Evolutionary conservation across 257 asterid species (phyloP).

Genomic region (Leptodermis oblonga): DNA sequence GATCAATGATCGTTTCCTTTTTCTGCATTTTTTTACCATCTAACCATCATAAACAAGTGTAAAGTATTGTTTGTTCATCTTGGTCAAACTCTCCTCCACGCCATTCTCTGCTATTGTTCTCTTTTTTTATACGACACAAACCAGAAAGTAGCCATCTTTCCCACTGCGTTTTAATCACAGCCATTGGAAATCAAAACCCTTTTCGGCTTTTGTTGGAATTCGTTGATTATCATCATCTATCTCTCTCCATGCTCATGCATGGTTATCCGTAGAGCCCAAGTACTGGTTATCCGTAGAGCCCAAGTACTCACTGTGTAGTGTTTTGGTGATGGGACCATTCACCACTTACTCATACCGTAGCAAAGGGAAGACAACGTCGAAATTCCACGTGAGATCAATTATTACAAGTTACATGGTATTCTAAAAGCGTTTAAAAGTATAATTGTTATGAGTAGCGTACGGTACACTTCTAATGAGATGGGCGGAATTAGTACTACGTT

Average conservation of each 20-base stretch:
- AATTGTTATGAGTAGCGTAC: too few species aligned
- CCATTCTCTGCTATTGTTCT: not conserved
- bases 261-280: constrained; percentile 12
- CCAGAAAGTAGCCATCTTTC: constrained; percentile 18
- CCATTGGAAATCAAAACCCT: constrained; percentile 16
- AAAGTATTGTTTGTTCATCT: constrained; percentile 11
- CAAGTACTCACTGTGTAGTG: too few species aligned
- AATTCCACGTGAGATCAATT: too few species aligned
- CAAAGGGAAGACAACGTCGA: too few species aligned
- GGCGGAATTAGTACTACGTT: too few species aligned
- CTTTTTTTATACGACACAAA: not conserved
- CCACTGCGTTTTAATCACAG: constrained; percentile 16
- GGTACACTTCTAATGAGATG: too few species aligned
- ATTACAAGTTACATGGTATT: too few species aligned
- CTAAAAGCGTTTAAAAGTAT: too few species aligned
- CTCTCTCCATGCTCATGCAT: constrained; percentile 17
- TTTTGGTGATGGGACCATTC: constrained; percentile 32
- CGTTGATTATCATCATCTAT: constrained; percentile 21
- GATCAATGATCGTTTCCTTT: constrained; percentile 9
- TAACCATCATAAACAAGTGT: not conserved
- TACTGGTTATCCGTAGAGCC: too few species aligned
- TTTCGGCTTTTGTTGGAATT: constrained; percentile 36
- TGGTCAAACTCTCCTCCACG: constrained; percentile 32
- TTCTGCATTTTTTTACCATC: not conserved
- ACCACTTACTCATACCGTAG: constrained; percentile 3